phyloP scores from a whole-genome alignment of 192 early-diverging fungal species.

The Umbelopsis vinacea region DNA sequence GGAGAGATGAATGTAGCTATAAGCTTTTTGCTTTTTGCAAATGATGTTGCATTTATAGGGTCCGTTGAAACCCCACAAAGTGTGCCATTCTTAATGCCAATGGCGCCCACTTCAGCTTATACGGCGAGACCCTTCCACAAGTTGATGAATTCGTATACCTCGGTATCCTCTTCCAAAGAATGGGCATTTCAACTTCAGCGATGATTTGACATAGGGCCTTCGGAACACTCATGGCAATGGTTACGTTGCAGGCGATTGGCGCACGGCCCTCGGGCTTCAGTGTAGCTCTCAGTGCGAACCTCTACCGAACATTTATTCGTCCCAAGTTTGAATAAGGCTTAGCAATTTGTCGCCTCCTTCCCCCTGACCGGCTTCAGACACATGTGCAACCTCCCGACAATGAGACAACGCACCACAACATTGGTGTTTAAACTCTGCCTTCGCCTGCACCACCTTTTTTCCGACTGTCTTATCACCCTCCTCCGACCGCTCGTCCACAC shows the following conservation, averaged over 20 bases:
- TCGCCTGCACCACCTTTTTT: no score
- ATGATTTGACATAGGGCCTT: not conserved
- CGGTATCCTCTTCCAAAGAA: not conserved
- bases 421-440: no score
- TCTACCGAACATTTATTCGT: not conserved
- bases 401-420: no score
- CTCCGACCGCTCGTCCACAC: no score
- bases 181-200: not conserved
- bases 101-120: not conserved
- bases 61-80: constrained; percentile 26
- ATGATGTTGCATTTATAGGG: constrained; percentile 27
- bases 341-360: not conserved
- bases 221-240: not conserved
- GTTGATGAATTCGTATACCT: constrained; percentile 20
- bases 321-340: not conserved
- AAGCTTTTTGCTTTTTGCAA: constrained; percentile 22
- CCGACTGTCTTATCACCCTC: no score
- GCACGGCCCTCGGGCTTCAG: not conserved
- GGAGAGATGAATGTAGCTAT: not conserved
- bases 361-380: no score
- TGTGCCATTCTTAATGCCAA: not conserved
- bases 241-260: not conserved
- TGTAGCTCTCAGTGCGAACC: not conserved
- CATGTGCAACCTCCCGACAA: no score
- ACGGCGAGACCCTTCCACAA: not conserved